These are phyloP conservation scores for Alternaria angustiovoidea DNA, from an alignment of 2,329 filamentous ascomycete species.

Conservation along the genomic window DNA sequence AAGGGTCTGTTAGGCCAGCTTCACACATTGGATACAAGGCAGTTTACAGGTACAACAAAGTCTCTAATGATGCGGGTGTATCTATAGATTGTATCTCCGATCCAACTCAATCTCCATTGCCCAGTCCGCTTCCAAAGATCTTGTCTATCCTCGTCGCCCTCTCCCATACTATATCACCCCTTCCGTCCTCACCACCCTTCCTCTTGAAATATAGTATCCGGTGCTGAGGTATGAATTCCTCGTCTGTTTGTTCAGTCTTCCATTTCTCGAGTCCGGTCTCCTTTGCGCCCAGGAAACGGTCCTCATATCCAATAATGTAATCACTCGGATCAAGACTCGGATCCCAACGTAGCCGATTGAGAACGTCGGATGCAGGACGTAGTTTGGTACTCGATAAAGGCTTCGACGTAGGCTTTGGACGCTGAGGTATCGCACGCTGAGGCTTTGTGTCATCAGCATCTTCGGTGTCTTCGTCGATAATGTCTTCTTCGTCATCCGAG, in stretches of 20 bases:
- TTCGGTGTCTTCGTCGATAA: conserved; percentile 22
- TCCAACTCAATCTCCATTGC: conserved; percentile 9
- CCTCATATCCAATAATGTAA: conserved; percentile 63
- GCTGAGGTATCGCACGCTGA: conserved; percentile 28
- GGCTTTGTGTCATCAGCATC: conserved; percentile 13
- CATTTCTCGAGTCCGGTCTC: conserved; percentile 60
- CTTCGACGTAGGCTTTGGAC: conserved; percentile 22
- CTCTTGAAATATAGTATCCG: conserved; percentile 61
- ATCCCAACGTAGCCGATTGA: conserved; percentile 62
- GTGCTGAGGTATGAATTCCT: conserved; percentile 66
- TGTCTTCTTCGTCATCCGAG: conserved; percentile 43
- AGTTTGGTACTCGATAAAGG: conserved; percentile 41
- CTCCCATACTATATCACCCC: conserved; percentile 59
- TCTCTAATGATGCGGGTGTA: neutral
- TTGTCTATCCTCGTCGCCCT: conserved; percentile 56
- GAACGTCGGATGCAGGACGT: conserved; percentile 53
- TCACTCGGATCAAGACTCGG: conserved; percentile 53
- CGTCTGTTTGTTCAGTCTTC: conserved; percentile 63
- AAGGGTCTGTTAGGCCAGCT: neutral
- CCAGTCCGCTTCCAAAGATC: conserved; percentile 56
- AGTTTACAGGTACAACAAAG: neutral
- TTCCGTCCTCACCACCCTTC: conserved; percentile 36
- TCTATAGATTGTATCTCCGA: no score
- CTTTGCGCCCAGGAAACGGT: conserved; percentile 60
- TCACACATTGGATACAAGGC: neutral